Percentiles rank a stretch among this genome's conserved stretches.
These are phyloP conservation scores for Castanea crenata DNA, from an alignment of 306 rosid species.

Conservation along the genomic window DNA sequence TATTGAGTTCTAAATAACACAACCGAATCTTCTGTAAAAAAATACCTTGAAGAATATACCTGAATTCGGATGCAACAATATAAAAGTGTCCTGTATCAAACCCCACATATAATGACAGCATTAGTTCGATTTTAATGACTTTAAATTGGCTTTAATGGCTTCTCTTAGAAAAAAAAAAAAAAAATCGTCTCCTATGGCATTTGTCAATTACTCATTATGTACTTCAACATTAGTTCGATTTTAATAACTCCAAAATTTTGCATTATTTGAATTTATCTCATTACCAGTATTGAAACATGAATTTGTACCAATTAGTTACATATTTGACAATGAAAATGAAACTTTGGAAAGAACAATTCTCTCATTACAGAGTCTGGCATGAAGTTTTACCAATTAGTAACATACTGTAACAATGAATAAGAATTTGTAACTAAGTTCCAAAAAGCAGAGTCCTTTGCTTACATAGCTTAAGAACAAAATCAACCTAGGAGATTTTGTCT, in stretches of 20 bases:
- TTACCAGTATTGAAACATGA: neutral
- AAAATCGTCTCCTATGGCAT: too few species aligned
- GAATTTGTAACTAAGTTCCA: neutral
- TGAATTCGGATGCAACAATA: too few species aligned
- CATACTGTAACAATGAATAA: neutral
- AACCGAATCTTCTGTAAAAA: too few species aligned
- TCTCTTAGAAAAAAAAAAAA: too few species aligned
- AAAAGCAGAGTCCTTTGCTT: neutral
- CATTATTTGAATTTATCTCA: neutral
- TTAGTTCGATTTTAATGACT: too few species aligned
- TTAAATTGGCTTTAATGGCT: too few species aligned
- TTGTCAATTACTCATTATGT: too few species aligned
- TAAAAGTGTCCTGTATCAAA: too few species aligned
- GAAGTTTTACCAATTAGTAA: neutral
- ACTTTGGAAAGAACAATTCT: slow-evolving; percentile 5
- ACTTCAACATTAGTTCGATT: too few species aligned
- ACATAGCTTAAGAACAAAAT: neutral
- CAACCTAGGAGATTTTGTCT: slow-evolving; percentile 8
- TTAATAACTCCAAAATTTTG: neutral
- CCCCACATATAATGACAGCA: too few species aligned
- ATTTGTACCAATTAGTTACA: neutral
- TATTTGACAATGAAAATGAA: neutral
- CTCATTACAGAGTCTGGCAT: neutral
- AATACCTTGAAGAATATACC: too few species aligned
- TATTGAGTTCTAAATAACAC: too few species aligned